phyloP scores from a whole-genome alignment of 257 asterid genomes.

The Nicotiana obtusifolia region DNA sequence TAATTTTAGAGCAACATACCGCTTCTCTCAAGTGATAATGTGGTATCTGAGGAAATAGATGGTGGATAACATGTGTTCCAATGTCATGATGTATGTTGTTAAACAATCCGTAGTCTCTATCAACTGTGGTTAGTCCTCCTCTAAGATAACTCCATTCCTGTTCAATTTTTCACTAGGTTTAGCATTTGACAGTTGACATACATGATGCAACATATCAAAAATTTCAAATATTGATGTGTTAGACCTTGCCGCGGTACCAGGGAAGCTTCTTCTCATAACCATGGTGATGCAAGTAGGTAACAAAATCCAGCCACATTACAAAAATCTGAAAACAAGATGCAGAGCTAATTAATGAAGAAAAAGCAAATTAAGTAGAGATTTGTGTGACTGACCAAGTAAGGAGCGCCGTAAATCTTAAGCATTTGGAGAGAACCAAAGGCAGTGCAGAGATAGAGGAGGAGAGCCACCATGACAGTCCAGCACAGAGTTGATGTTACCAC shows the following conservation, averaged over 20 bases:
- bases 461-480: conserved; percentile 40
- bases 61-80: conserved; percentile 36
- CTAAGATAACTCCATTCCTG: conserved; percentile 40
- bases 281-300: conserved; percentile 61
- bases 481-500: conserved; percentile 37
- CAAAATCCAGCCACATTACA: conserved; percentile 50
- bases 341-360: not conserved
- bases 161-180: not conserved
- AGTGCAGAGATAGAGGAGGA: conserved; percentile 29
- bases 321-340: conserved; percentile 15
- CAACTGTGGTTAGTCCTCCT: conserved; percentile 37
- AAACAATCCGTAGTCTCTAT: conserved; percentile 38
- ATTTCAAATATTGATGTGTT: not conserved
- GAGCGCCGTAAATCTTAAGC: conserved; percentile 37
- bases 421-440: conserved; percentile 31
- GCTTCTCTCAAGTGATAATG: conserved; percentile 34
- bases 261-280: conserved; percentile 57
- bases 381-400: conserved; percentile 34
- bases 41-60: conserved; percentile 36
- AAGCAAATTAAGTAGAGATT: not conserved
- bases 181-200: not conserved
- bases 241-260: conserved; percentile 61
- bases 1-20: not conserved
- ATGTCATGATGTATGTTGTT: conserved; percentile 37
- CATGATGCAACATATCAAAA: not conserved